Base-by-base conservation (phyloP, 768 basidiomycete genomes). In the Phanerochaete carnosa region DNA sequence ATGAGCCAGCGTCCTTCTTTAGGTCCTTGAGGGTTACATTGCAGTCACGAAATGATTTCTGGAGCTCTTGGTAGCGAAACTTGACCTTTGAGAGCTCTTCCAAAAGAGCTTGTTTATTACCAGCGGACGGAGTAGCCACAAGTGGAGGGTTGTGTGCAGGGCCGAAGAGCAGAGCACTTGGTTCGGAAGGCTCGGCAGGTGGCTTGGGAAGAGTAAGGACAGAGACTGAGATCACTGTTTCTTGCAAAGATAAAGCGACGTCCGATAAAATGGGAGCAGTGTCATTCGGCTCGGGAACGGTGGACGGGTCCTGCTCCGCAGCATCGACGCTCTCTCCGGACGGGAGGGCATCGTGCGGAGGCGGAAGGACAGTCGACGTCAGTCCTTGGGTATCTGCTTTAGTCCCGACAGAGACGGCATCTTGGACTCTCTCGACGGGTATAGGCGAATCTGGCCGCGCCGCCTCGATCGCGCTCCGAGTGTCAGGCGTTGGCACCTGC, bases 1-100 rank as follows among this genome's bases (percentile, higher is more conserved):
- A 52, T 1, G 59, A 62, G 22, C 66, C 32, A 6, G 80, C 56
- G 16, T 69, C 74, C 28, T 70, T 67, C 66, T 80, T 82, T 51
- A 92, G 78, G 1, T 81, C 77, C 63, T 85, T 83, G 32, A 93
- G 76, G 2, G 87, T 82, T 11, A 84, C 69, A 63, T 90, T 84
- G 63, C 91, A 92, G 66, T 88, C 87, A 2, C 84, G 80, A 71
- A 91, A 88, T 0, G 83, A 77, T 1, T 77, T 79, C 65, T 88
- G 87, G 1, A 90, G 70, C 16, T 76, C 69, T 47, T 86, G 83
- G 65, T 90, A 90, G 6, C 88, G 83, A 39, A 77, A 74, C 57
- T 74, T 77, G 15, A 80, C 77, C 22, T 69, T 65, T 0, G 63
- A 67, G 0, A 90, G 77, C 12, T 79, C 77, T 0, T 72, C 68